Evolutionary conservation across 768 basidiomycete species (phyloP).

Genomic region (Hortiboletus flavorubellus): DNA sequence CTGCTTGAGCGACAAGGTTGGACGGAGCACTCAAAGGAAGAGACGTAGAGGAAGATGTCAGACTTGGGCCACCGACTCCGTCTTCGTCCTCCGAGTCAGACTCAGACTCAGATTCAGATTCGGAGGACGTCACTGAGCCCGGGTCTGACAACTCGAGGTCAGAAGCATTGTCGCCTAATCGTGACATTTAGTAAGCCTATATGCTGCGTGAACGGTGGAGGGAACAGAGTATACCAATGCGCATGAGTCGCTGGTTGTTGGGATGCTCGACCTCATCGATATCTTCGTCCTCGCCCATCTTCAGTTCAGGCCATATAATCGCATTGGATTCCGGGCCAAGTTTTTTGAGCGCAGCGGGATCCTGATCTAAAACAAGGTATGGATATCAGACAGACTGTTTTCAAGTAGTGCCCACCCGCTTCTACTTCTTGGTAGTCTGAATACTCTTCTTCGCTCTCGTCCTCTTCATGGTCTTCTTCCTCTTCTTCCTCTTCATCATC

Average conservation of each 20-base stretch:
- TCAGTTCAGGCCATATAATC: slow-evolving; percentile 74
- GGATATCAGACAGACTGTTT: neutral
- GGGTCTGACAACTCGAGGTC: slow-evolving; percentile 63
- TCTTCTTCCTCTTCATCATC: slow-evolving; percentile 37
- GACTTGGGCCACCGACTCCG: slow-evolving; percentile 30
- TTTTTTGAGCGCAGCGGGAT: slow-evolving; percentile 36
- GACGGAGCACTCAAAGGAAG: slow-evolving; percentile 40
- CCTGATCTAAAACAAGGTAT: slow-evolving; percentile 42
- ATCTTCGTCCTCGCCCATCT: slow-evolving; percentile 58
- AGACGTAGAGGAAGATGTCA: slow-evolving; percentile 48
- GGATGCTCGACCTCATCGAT: slow-evolving; percentile 58
- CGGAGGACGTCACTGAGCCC: slow-evolving; percentile 53
- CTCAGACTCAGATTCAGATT: slow-evolving; percentile 42
- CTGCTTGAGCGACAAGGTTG: slow-evolving; percentile 36
- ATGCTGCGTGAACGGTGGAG: neutral
- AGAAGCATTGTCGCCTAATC: slow-evolving; percentile 52
- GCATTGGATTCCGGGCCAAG: slow-evolving; percentile 76
- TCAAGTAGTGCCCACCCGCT: slow-evolving; percentile 45
- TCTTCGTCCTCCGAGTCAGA: slow-evolving; percentile 41
- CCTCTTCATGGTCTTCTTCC: slow-evolving; percentile 30
- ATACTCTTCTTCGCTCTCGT: slow-evolving; percentile 36
- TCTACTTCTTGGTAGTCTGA: slow-evolving; percentile 70
- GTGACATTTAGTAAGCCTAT: slow-evolving; percentile 1
- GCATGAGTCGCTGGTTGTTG: slow-evolving; percentile 72
- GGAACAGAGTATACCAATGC: slow-evolving; percentile 51